Percentiles rank a stretch among this genome's conserved stretches.
Evolutionary conservation across 306 rosid species (phyloP).

Genomic region (Abrus precatorius): DNA sequence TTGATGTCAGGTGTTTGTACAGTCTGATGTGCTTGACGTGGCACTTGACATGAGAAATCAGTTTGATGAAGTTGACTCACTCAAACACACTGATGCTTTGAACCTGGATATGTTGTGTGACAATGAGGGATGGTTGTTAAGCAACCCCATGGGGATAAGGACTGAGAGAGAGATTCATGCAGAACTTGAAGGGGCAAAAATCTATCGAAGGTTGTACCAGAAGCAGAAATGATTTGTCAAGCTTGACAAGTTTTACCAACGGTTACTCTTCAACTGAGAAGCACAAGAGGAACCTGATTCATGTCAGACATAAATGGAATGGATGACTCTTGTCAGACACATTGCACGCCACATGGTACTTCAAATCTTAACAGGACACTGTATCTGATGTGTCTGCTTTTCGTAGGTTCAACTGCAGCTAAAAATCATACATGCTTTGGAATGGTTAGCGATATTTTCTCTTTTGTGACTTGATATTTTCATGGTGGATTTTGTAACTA

Average conservation of each 20-base stretch:
- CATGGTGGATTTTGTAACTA: not conserved
- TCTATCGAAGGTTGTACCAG: conserved; percentile 81
- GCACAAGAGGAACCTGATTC: conserved; percentile 22
- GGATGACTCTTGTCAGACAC: conserved; percentile 4
- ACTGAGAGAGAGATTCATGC: conserved; percentile 97
- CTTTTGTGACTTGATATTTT: conserved; percentile 7
- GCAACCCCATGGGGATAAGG: conserved; percentile 84
- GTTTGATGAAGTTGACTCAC: conserved; percentile 65
- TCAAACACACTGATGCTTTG: conserved; percentile 58
- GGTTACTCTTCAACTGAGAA: conserved; percentile 2
- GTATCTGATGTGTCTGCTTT: conserved; percentile 1
- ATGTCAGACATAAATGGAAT: conserved; percentile 14
- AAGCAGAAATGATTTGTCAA: conserved; percentile 51
- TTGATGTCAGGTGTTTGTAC: conserved; percentile 71
- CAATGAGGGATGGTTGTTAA: conserved; percentile 82
- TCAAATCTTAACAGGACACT: conserved; percentile 3
- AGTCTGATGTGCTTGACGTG: conserved; percentile 78
- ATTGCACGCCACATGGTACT: conserved; percentile 4
- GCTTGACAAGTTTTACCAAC: not conserved
- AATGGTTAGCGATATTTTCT: conserved; percentile 1
- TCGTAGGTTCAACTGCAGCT: conserved; percentile 24
- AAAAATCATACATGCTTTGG: conserved; percentile 1
- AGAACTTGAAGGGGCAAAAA: conserved; percentile 76
- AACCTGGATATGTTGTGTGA: conserved; percentile 62
- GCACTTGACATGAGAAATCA: conserved; percentile 81